Conservation (phyloP, 1,284 basidiomycete species). For the Boletus smithii region DNA sequence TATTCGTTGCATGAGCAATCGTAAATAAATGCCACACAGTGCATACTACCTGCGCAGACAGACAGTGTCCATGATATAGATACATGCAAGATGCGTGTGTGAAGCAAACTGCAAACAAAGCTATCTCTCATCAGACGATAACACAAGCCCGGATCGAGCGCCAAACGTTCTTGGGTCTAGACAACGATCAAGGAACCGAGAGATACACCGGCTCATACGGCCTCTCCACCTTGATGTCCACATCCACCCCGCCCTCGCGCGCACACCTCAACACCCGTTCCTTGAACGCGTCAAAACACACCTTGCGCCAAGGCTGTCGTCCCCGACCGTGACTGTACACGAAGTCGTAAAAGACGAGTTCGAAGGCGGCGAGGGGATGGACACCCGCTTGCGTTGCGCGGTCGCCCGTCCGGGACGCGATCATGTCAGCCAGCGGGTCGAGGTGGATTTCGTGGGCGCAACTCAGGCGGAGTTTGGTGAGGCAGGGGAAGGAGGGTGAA, state of each 20-base stretch:
- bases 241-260: slow-evolving; percentile 23
- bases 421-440: slow-evolving; percentile 14
- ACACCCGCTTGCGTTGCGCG: slow-evolving; percentile 13
- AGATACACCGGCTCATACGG: slow-evolving; percentile 29
- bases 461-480: slow-evolving; percentile 19
- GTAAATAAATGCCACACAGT: too few species aligned
- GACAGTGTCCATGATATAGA: too few species aligned
- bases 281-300: slow-evolving; percentile 20
- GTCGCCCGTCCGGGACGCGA: slow-evolving; percentile 17
- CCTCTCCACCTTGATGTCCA: slow-evolving; percentile 25
- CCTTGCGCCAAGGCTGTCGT: slow-evolving; percentile 15
- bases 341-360: slow-evolving; percentile 30
- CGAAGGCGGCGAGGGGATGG: slow-evolving; percentile 16
- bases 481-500: slow-evolving; percentile 13
- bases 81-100: too few species aligned
- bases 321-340: slow-evolving; percentile 15
- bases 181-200: slow-evolving; percentile 7
- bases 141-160: too few species aligned
- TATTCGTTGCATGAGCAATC: too few species aligned
- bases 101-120: too few species aligned
- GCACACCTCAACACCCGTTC: slow-evolving; percentile 24
- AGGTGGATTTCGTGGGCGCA: slow-evolving; percentile 25
- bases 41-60: too few species aligned
- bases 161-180: too few species aligned
- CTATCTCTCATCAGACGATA: too few species aligned